Base-by-base conservation (phyloP, 257 asterid species). In the Haberlea rhodopensis region DNA sequence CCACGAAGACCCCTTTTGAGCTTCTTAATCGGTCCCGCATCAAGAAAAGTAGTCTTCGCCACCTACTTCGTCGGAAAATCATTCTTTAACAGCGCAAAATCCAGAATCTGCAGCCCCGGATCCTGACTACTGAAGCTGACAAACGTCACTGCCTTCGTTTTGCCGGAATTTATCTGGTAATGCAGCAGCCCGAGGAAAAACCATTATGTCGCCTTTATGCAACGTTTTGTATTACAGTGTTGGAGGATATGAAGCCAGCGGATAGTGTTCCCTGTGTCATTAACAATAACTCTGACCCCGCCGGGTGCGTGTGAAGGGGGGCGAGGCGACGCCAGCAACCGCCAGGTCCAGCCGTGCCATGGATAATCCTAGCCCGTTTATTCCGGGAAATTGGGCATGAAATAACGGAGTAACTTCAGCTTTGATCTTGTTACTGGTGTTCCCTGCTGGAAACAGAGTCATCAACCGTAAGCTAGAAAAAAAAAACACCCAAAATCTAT, bases 261-360 rank as follows among this genome's bases (percentile, higher is more conserved):
- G 75, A 70, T 2, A 91, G 70, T 2, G 80, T 65, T 18, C 97
- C 96, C 34, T 84, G 49, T 6, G 74, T 58, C 11, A 88, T 94
- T 20, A 88, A 73, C 22, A 88, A 73, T 54, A 88, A 6, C 57
- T 90, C 94, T 16, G 88, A 79, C 4, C 71, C 94, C 0, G 77
- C 89, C 1, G 96, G 97, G 70, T 86, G 96, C 18, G 94, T 86
- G 84, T 88, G 97, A 60, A 90, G 65, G 46, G 97, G 97, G n/a
- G n/a, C n/a, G n/a, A n/a, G 9, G 86, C 73, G 18, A 90, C 96
- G 11, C 97, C 96, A 0, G 75, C 88, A 4, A 9, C 53, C 0
- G 82, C 95, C 26, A 88, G 43, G 84, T 90, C 96, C 4, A 88
- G 73, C 1, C 94, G 76, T 6, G 87, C 95, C 0, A 85, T 73